Evolutionary conservation across 495 filamentous ascomycete species (phyloP), one percentile per base, ranked within the genome.

Genomic region (Penicillium paradoxum): DNA sequence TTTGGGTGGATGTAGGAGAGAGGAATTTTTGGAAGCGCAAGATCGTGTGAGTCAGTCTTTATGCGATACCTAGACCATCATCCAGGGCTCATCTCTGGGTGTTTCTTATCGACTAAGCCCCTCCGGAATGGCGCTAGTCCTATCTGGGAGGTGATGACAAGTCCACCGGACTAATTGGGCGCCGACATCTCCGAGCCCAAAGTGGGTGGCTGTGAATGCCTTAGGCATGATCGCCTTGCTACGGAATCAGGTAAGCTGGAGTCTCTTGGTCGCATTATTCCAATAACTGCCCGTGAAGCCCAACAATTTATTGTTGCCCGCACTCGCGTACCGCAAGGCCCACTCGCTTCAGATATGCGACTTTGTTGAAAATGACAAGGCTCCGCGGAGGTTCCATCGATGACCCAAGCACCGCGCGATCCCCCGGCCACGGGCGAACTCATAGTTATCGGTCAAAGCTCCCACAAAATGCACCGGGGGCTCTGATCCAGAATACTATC

Each of bases 401-500:
- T 54, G 69, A 67, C 17, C 64, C 64, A 30, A 65, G 69, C 45
- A 53, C 51, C 44, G 53, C 68, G 43, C 69, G 59, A 34, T 49
- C 56, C 19, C 37, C 55, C 56, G 59, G 58, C 56, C 56, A 62
- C 33, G 66, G 67, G 47, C 63, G 66, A 40, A 56, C 62, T 25
- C 63, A 65, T 25, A 63, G 59, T 51, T 65, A 63, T 51, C 69
- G 67, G 33, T 72, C 71, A 39, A 75, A 77, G 52, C 62, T 81
- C 8, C 79, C 78, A 17, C 60, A 66, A 15, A 74, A 76, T 50
- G 75, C 78, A 7, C 79, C 76, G 2, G 71, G 75, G 4, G 47
- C 75, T n/a, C 63, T 83, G 40, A 52, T 43, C 4, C 66, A 70
- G 37, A 75, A 82, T 45, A 82, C 79, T 0, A 72, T 82, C 47